Conservation (phyloP, 768 basidiomycete genomes). For the Leucosporidium creatinivorum region DNA sequence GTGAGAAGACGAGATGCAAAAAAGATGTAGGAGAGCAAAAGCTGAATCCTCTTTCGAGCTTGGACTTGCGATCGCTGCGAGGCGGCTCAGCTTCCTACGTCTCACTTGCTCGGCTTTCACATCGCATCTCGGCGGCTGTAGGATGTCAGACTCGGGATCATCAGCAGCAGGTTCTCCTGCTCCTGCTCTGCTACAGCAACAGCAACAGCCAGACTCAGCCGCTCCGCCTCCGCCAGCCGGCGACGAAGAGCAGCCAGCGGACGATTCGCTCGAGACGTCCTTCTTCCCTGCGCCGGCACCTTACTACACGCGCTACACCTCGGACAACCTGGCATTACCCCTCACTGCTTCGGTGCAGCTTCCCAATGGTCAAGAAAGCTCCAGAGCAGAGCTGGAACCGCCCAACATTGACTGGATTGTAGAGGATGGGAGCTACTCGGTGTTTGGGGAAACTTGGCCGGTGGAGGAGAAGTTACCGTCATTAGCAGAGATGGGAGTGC, state of each 20-base stretch:
- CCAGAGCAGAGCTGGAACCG: conserved; percentile 56
- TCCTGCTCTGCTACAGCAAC: too few relatives aligned
- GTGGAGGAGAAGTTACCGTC: conserved; percentile 78
- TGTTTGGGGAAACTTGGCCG: conserved; percentile 85
- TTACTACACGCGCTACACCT: conserved; percentile 68
- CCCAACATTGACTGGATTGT: conserved; percentile 86
- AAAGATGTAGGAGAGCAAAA: neutral
- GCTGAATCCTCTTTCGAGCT: neutral
- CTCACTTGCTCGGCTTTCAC: too few relatives aligned
- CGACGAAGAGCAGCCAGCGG: too few relatives aligned
- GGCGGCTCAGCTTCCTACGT: too few relatives aligned
- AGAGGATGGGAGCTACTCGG: conserved; percentile 71
- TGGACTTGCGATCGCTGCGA: too few relatives aligned
- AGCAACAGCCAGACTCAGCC: too few relatives aligned
- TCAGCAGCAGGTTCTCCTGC: too few relatives aligned
- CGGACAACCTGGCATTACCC: conserved; percentile 64
- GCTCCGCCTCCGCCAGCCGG: too few relatives aligned
- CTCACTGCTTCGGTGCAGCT: conserved; percentile 45
- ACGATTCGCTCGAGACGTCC: conserved; percentile 23
- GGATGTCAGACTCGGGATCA: too few relatives aligned
- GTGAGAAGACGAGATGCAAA: neutral
- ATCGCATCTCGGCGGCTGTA: too few relatives aligned
- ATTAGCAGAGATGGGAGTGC: conserved; percentile 69
- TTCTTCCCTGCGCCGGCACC: conserved; percentile 78
- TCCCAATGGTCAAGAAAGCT: conserved; percentile 42